Base-by-base conservation (phyloP, 495 filamentous ascomycete genomes). In the Lophiostoma macrostomum region DNA sequence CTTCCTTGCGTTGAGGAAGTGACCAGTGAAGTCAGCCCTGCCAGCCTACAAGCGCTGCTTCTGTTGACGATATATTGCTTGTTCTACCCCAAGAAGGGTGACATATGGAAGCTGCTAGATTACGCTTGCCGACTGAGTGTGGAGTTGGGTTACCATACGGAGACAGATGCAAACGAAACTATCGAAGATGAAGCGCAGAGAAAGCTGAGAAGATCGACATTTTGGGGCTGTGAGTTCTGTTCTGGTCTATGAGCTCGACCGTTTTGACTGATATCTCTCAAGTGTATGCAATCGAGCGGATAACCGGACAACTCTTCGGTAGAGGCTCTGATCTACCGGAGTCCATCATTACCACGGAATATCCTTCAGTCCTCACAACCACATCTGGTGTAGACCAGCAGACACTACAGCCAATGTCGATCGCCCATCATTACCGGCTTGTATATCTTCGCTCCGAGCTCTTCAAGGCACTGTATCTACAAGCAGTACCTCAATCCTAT, bases 1-100 rank as follows among this genome's bases (percentile, higher is more conserved):
- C 28, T 51, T 30, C 34, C 34, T 5, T 51, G 47, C 25, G 47
- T 51, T 24, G 47, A 51, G 47, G 47, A 51, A 51, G 47, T 51
- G 13, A 51, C 47, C 2, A 28, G 20, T 3, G 47, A 51, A 18
- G 47, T 51, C 12, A 11, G 22, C 0, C 36, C 47, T 5, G 32
- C 34, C 18, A 40, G 22, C 30, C 16, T 51, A 18, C 47, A 51
- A 30, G 47, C 47, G 5, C 24, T 51, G 22, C n/a, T 51, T 1
- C 36, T 51, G 8, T 25, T 51, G 5, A 31, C 35, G 5, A 39
- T 51, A 8, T 51, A 40, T 28, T 41, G 34, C 24, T 18, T 51
- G 11, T 51, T 51, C 23, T 41, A 40, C 12, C 47, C 47, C 19
- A 14, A 24, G 13, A 40, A 40, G 25, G 47, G 47, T 11, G 47